Percentiles rank a stretch among this genome's conserved stretches.
Evolutionary conservation across 2,329 filamentous ascomycete genomes (phyloP).

Genomic region (Aspergillus novofumigatus): DNA sequence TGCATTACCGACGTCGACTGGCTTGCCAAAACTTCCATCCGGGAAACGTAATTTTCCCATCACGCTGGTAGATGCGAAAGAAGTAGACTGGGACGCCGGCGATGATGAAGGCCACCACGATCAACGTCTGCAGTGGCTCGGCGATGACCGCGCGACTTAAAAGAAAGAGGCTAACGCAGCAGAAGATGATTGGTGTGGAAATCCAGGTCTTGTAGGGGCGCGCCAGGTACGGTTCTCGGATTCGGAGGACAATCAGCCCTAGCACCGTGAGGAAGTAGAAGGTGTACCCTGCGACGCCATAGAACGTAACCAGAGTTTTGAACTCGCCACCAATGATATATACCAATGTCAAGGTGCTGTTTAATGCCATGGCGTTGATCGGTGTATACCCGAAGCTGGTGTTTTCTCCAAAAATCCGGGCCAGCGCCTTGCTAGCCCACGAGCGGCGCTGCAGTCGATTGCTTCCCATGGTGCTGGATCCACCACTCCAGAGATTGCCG

Average conservation of each 20-base stretch:
- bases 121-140: slow-evolving; percentile 81
- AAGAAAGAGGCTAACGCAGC: slow-evolving; percentile 92
- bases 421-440: slow-evolving; percentile 57
- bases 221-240: slow-evolving; percentile 81
- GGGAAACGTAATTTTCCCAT: slow-evolving; percentile 38
- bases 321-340: slow-evolving; percentile 91
- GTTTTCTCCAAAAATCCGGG: slow-evolving; percentile 67
- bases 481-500: slow-evolving; percentile 70
- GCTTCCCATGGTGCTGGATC: slow-evolving; percentile 22
- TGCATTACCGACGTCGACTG: neutral
- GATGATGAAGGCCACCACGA: slow-evolving; percentile 79
- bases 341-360: slow-evolving; percentile 64
- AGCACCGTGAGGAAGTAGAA: slow-evolving; percentile 97
- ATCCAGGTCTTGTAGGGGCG: slow-evolving; percentile 96
- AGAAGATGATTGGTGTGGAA: slow-evolving; percentile 93
- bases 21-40: slow-evolving; percentile 45
- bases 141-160: slow-evolving; percentile 85
- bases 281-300: slow-evolving; percentile 92
- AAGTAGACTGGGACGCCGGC: slow-evolving; percentile 85
- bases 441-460: slow-evolving; percentile 43
- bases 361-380: slow-evolving; percentile 85
- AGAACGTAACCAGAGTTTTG: slow-evolving; percentile 87
- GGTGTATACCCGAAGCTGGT: slow-evolving; percentile 86
- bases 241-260: slow-evolving; percentile 83
- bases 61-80: slow-evolving; percentile 70